Percentiles rank a stretch among this genome's conserved stretches.
Conservation (phyloP, 1,139 yeast genomes). For the Torulaspora pretoriensis region DNA sequence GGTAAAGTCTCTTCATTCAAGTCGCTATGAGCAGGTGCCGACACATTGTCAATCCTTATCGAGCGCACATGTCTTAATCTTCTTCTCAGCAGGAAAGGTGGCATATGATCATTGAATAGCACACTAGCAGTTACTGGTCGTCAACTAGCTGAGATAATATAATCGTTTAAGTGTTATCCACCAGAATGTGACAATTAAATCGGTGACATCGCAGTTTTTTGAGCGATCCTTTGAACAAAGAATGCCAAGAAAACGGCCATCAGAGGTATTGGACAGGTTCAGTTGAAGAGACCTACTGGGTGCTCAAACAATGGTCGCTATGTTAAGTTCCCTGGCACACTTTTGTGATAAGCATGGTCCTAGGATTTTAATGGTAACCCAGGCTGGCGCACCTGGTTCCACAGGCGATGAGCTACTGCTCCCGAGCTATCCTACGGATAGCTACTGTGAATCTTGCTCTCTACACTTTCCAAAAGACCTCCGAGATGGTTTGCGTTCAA, state of each 20-base stretch:
- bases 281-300: neutral
- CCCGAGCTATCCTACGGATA: slow-evolving; percentile 38
- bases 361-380: slow-evolving; percentile 68
- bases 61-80: slow-evolving; percentile 31
- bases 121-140: neutral
- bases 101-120: slow-evolving; percentile 12
- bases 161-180: too few relatives aligned
- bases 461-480: slow-evolving; percentile 43
- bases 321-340: slow-evolving; percentile 59
- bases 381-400: slow-evolving; percentile 34
- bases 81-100: slow-evolving; percentile 17
- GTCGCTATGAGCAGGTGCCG: slow-evolving; percentile 13
- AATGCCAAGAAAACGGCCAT: neutral
- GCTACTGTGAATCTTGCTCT: slow-evolving; percentile 58
- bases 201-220: neutral
- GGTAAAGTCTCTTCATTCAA: neutral
- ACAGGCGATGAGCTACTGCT: slow-evolving; percentile 32
- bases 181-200: neutral
- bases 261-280: neutral
- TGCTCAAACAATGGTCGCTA: slow-evolving; percentile 18
- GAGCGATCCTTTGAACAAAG: slow-evolving; percentile 1
- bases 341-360: slow-evolving; percentile 91
- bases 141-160: neutral
- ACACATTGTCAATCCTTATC: slow-evolving; percentile 21
- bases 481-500: slow-evolving; percentile 20